Evolutionary conservation across 768 basidiomycete species (phyloP).

Genomic region (Leucosporidium scottii): DNA sequence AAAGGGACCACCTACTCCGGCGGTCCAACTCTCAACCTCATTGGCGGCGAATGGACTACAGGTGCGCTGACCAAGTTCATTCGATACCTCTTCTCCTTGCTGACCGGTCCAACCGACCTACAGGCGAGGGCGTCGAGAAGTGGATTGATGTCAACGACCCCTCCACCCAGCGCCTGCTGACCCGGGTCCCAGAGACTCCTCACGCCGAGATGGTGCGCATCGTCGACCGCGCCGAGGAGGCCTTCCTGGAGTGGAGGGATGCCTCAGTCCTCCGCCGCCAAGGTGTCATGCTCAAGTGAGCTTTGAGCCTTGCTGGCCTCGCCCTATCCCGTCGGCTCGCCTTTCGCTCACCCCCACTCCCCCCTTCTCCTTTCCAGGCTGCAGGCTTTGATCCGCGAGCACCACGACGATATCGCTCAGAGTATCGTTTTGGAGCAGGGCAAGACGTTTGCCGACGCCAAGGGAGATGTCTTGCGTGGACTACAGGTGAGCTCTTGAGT

Average conservation of each 20-base stretch:
- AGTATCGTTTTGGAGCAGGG: constrained; percentile 67
- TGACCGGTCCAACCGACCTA: too few relatives aligned
- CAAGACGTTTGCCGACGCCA: constrained; percentile 88
- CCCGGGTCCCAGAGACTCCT: constrained; percentile 84
- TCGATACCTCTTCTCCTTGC: too few relatives aligned
- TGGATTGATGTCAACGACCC: constrained; percentile 13
- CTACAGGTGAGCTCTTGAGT: constrained; percentile 52
- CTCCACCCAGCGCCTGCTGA: constrained; percentile 55
- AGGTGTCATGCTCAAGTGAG: constrained; percentile 78
- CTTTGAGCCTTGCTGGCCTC: neutral
- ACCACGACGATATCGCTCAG: constrained; percentile 71
- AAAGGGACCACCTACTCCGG: constrained; percentile 2
- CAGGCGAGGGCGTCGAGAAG: neutral
- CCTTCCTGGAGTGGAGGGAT: constrained; percentile 81
- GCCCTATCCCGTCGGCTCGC: neutral
- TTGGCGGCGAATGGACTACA: constrained; percentile 14
- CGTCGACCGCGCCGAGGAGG: constrained; percentile 70
- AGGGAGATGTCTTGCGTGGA: constrained; percentile 87
- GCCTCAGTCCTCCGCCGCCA: constrained; percentile 81
- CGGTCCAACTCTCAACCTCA: constrained; percentile 6
- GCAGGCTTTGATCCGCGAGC: constrained; percentile 74
- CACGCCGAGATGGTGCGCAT: constrained; percentile 71
- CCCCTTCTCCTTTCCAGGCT: constrained; percentile 50
- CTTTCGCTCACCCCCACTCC: neutral
- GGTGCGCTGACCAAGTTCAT: too few relatives aligned